Percentiles rank a stretch among this genome's conserved stretches.
These are phyloP conservation scores for Halenospora varia DNA, from an alignment of 495 filamentous ascomycete genomes.

Conservation along the genomic window DNA sequence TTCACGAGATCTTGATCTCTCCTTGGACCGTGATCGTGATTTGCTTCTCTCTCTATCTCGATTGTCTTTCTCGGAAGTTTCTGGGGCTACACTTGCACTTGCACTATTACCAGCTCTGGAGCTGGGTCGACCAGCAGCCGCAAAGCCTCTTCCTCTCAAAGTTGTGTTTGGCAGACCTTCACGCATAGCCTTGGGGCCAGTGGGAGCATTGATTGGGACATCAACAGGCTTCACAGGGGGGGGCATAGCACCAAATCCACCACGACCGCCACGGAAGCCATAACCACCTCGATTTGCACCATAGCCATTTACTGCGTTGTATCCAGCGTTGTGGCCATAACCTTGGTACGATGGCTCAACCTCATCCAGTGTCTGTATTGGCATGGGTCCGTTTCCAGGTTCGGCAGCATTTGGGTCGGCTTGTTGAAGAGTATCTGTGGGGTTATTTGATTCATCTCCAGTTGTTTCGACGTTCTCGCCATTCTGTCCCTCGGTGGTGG, in stretches of 20 bases:
- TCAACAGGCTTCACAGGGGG: constrained; percentile 29
- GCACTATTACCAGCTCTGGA: constrained; percentile 12
- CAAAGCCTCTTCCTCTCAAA: constrained; percentile 41
- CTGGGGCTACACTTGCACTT: constrained; percentile 19
- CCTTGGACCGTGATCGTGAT: constrained; percentile 16
- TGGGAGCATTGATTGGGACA: constrained; percentile 67
- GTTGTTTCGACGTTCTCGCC: constrained; percentile 1
- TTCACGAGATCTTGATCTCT: constrained; percentile 33
- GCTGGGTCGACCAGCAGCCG: constrained; percentile 7
- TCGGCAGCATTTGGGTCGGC: background rate
- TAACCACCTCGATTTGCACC: constrained; percentile 7
- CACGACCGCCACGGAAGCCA: constrained; percentile 12
- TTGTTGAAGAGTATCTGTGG: constrained; percentile 1
- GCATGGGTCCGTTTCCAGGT: constrained; percentile 6
- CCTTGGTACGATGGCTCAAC: constrained; percentile 1
- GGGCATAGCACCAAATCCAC: constrained; percentile 16
- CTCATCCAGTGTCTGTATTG: constrained; percentile 26
- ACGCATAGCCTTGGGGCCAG: constrained; percentile 89
- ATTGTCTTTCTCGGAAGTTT: constrained; percentile 11
- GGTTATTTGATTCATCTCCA: background rate
- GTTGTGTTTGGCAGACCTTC: constrained; percentile 78
- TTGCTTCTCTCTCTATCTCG: constrained; percentile 19
- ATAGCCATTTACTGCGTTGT: constrained; percentile 8
- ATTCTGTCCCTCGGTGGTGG: constrained; percentile 11
- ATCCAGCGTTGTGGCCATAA: background rate